A percentile compares a stretch with the other conserved stretches of the same genome.
These are phyloP conservation scores for Mycena kentingensis DNA, from an alignment of 768 basidiomycete species.

Conservation along the genomic window DNA sequence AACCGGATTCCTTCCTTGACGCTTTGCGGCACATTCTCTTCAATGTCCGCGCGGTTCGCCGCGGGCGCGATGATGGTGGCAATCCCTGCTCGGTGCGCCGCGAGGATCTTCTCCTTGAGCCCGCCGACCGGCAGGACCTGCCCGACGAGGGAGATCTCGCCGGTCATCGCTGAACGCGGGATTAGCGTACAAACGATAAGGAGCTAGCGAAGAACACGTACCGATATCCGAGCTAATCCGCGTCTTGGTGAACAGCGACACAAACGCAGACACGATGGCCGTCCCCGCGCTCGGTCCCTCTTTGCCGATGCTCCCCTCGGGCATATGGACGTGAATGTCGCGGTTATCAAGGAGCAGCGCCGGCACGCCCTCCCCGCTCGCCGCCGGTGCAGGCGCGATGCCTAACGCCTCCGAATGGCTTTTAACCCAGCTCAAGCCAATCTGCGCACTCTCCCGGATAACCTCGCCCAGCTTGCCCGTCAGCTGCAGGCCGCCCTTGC, in stretches of 20 bases:
- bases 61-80: conserved; percentile 86
- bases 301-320: conserved; percentile 89
- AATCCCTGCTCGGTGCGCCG: conserved; percentile 96
- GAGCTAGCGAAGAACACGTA: conserved; percentile 37
- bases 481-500: conserved; percentile 87
- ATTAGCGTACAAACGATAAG: background rate
- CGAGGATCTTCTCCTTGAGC: conserved; percentile 93
- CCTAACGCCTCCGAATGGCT: conserved; percentile 87
- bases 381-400: conserved; percentile 63
- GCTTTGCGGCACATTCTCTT: conserved; percentile 95
- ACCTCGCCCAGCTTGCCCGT: conserved; percentile 99
- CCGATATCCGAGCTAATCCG: conserved; percentile 86
- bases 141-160: conserved; percentile 94
- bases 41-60: conserved; percentile 91
- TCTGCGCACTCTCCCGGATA: conserved; percentile 94
- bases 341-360: conserved; percentile 65
- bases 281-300: conserved; percentile 98
- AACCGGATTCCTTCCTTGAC: conserved; percentile 95
- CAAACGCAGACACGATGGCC: conserved; percentile 88
- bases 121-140: conserved; percentile 97
- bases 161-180: conserved; percentile 81
- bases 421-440: conserved; percentile 92
- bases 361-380: background rate
- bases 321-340: conserved; percentile 97
- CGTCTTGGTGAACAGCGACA: conserved; percentile 87